Evolutionary conservation across 495 filamentous ascomycete species (phyloP).

Genomic region (Tuber indicum): DNA sequence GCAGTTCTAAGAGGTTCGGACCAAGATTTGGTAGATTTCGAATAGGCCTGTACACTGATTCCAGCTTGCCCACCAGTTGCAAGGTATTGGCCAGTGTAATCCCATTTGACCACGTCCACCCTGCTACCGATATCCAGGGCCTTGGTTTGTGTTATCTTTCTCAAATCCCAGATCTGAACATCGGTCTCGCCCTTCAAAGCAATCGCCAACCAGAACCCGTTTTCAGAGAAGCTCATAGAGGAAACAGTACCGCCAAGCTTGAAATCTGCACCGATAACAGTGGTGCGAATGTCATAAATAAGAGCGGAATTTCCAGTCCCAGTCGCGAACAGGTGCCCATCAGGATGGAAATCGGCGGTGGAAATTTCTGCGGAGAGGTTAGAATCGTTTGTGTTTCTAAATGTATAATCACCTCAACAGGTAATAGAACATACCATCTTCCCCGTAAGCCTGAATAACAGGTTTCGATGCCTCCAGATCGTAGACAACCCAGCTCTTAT

Average conservation of each 20-base stretch:
- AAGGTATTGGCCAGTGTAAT: conserved; percentile 91
- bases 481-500: conserved; percentile 92
- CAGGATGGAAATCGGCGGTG: conserved; percentile 81
- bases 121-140: conserved; percentile 72
- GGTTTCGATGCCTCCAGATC: conserved; percentile 62
- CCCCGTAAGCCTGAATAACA: conserved; percentile 70
- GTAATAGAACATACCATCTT: conserved; percentile 59
- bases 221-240: conserved; percentile 83
- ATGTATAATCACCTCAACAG: conserved; percentile 3
- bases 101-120: conserved; percentile 70
- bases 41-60: conserved; percentile 78
- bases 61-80: conserved; percentile 73
- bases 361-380: conserved; percentile 59
- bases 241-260: conserved; percentile 60
- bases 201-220: conserved; percentile 90
- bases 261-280: conserved; percentile 64
- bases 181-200: conserved; percentile 63
- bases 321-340: conserved; percentile 85
- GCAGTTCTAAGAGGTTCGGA: conserved; percentile 74
- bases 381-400: conserved; percentile 33
- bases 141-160: conserved; percentile 71
- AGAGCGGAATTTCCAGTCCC: conserved; percentile 73
- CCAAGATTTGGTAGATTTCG: conserved; percentile 78
- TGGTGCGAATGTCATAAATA: conserved; percentile 74
- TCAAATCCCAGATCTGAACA: conserved; percentile 83